These are phyloP conservation scores for Nakaseomyces kungkrabaensis DNA, from an alignment of 1,139 yeast genomes.

Conservation along the genomic window DNA sequence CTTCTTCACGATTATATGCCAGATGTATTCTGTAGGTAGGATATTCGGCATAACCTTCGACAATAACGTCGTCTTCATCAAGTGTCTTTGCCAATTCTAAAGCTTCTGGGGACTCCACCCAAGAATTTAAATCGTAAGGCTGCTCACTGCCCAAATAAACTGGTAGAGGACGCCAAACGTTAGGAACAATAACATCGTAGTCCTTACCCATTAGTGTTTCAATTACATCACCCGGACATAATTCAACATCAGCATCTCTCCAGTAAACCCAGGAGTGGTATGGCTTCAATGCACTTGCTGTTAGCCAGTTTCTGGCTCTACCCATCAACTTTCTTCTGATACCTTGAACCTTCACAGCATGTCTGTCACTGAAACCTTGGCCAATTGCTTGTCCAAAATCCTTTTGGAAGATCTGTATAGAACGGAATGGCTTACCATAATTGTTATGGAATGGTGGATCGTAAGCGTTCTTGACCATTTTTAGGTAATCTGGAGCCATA, in stretches of 20 bases:
- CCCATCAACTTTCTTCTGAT: constrained; percentile 67
- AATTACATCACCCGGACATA: constrained; percentile 49
- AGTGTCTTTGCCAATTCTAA: constrained; percentile 64
- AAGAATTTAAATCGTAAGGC: constrained; percentile 82
- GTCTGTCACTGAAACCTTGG: constrained; percentile 83
- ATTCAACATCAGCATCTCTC: constrained; percentile 67
- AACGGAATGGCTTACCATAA: constrained; percentile 62
- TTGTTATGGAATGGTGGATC: constrained; percentile 48
- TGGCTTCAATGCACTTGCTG: constrained; percentile 53
- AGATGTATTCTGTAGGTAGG: constrained; percentile 91
- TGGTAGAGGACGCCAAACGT: constrained; percentile 87
- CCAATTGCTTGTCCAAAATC: constrained; percentile 81
- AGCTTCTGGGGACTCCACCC: constrained; percentile 86
- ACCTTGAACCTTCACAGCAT: constrained; percentile 84
- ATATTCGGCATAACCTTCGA: constrained; percentile 85
- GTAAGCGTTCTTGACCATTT: constrained; percentile 47
- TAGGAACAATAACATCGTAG: constrained; percentile 65
- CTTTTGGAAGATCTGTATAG: constrained; percentile 65
- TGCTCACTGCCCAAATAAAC: constrained; percentile 85
- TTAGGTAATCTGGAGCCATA: constrained; percentile 59
- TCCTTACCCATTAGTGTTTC: constrained; percentile 60
- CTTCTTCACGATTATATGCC: constrained; percentile 77
- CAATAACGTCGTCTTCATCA: constrained; percentile 82
- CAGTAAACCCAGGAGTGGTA: constrained; percentile 73
- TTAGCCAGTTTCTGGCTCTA: constrained; percentile 61